Evolutionary conservation across 1,284 basidiomycete genomes (phyloP).

Genomic region (Neonothopanus nambi): DNA sequence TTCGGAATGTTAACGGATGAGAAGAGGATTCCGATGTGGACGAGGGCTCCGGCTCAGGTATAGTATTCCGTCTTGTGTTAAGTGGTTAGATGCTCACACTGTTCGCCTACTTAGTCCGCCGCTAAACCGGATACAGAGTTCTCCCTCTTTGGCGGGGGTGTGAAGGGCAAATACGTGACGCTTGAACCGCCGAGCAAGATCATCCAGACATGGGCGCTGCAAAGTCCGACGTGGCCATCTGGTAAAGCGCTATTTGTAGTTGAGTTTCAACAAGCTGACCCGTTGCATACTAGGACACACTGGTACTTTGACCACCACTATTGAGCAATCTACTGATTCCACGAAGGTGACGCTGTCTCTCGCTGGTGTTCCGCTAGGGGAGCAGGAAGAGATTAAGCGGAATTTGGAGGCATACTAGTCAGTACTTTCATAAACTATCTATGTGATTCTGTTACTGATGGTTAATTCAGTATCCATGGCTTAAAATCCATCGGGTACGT

Average conservation of each 20-base stretch:
- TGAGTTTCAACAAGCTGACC: background rate
- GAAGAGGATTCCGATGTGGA: conserved; percentile 87
- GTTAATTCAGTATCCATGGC: conserved; percentile 62
- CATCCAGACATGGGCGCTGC: conserved; percentile 87
- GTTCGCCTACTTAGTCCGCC: conserved; percentile 49
- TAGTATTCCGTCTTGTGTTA: conserved; percentile 1
- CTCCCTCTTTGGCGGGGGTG: conserved; percentile 88
- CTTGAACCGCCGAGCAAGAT: conserved; percentile 78
- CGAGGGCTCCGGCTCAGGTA: conserved; percentile 85
- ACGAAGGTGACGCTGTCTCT: conserved; percentile 78
- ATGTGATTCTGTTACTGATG: conserved; percentile 1
- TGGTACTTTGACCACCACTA: conserved; percentile 80
- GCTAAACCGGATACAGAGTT: conserved; percentile 71
- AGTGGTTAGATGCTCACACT: conserved; percentile 9
- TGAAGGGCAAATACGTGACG: conserved; percentile 82
- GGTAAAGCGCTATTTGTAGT: conserved; percentile 44
- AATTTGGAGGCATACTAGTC: conserved; percentile 58
- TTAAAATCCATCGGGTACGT: conserved; percentile 88
- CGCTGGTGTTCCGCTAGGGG: conserved; percentile 81
- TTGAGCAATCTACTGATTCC: conserved; percentile 82
- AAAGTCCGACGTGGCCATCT: conserved; percentile 85
- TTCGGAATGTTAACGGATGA: conserved; percentile 89
- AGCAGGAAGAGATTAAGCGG: conserved; percentile 82
- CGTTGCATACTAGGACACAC: conserved; percentile 57
- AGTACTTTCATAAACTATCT: conserved; percentile 19